A percentile compares a stretch with the other conserved stretches of the same genome.
Evolutionary conservation across 2,329 filamentous ascomycete species (phyloP).

Genomic region (Orbilia ellipsospora): DNA sequence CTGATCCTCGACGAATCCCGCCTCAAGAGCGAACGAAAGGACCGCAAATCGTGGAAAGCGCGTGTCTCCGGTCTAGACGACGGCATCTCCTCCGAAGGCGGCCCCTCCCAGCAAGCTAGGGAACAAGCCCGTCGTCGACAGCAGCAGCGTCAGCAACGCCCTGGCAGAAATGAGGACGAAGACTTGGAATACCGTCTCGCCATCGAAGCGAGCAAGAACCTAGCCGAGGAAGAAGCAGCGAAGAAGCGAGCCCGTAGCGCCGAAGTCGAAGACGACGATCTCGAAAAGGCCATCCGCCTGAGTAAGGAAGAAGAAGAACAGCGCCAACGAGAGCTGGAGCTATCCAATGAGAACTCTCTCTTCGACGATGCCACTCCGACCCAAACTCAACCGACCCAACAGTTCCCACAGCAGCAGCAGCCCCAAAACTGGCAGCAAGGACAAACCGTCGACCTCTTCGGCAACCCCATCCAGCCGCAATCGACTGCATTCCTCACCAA

Average conservation of each 20-base stretch:
- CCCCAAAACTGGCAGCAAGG: slow-evolving; percentile 85
- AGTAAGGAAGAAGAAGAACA: slow-evolving; percentile 91
- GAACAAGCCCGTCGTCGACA: slow-evolving; percentile 64
- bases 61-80: slow-evolving; percentile 94
- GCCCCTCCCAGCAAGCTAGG: slow-evolving; percentile 57
- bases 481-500: slow-evolving; percentile 75
- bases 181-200: slow-evolving; percentile 91
- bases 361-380: slow-evolving; percentile 79
- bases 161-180: slow-evolving; percentile 75
- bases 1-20: slow-evolving; percentile 94
- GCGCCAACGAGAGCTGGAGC: slow-evolving; percentile 85
- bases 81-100: slow-evolving; percentile 67
- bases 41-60: slow-evolving; percentile 95
- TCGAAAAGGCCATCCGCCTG: slow-evolving; percentile 92
- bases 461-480: slow-evolving; percentile 85
- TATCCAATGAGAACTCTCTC: slow-evolving; percentile 83
- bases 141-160: slow-evolving; percentile 65
- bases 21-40: slow-evolving; percentile 85
- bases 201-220: slow-evolving; percentile 92
- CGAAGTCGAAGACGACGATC: slow-evolving; percentile 80
- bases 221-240: slow-evolving; percentile 86
- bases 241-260: slow-evolving; percentile 74
- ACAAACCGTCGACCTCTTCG: slow-evolving; percentile 94
- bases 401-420: slow-evolving; percentile 64
- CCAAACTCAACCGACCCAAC: slow-evolving; percentile 70